Evolutionary conservation across 1,284 basidiomycete species (phyloP).

Genomic region (Rhodotorula sp.): DNA sequence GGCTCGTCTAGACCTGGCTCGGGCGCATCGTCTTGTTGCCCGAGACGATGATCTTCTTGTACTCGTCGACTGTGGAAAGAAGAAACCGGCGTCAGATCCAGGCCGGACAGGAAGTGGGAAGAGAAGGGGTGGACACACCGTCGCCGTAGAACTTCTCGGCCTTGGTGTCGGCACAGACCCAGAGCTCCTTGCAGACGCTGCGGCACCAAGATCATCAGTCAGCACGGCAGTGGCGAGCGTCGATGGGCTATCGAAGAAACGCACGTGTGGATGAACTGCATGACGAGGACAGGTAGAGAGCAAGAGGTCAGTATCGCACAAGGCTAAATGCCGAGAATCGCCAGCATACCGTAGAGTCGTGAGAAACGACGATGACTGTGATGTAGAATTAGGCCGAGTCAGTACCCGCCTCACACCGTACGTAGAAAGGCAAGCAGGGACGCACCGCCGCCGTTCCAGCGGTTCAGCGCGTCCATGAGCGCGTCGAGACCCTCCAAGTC

Average conservation of each 20-base stretch:
- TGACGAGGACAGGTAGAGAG: background rate
- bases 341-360: constrained; percentile 63
- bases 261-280: constrained; percentile 66
- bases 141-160: constrained; percentile 49
- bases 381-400: background rate
- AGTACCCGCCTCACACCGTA: background rate
- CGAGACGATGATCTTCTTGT: constrained; percentile 36
- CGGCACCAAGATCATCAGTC: rapidly evolving
- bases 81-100: no score
- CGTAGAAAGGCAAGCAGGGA: constrained; percentile 45
- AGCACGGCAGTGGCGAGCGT: background rate
- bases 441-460: constrained; percentile 82
- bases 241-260: constrained; percentile 47
- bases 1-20: constrained; percentile 8
- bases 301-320: background rate
- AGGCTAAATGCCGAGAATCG: background rate
- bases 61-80: constrained; percentile 15
- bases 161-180: constrained; percentile 85
- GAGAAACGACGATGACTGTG: constrained; percentile 76
- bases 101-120: background rate
- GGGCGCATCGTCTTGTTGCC: constrained; percentile 18
- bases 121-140: background rate
- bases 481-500: constrained; percentile 77
- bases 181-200: constrained; percentile 62
- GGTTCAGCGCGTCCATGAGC: constrained; percentile 79